phyloP scores from a whole-genome alignment of 164 flowering plant species.

The Euptelea pleiosperma region DNA sequence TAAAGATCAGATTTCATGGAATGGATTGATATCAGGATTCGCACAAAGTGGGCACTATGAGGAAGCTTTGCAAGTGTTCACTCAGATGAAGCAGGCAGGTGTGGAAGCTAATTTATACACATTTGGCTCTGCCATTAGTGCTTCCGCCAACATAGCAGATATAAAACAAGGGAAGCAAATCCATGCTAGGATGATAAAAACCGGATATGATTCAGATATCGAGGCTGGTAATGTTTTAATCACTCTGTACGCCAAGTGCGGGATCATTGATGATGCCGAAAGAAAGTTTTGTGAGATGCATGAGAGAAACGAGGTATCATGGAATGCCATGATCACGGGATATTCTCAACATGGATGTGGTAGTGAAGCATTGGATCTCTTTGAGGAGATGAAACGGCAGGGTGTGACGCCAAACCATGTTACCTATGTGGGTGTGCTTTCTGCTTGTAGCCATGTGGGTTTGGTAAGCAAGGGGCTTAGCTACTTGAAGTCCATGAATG shows the following conservation, averaged over 20 bases:
- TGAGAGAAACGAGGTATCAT: slow-evolving; percentile 25
- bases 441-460: slow-evolving; percentile 31
- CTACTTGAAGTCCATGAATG: slow-evolving; percentile 23
- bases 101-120: slow-evolving; percentile 17
- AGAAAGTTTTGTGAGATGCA: slow-evolving; percentile 14
- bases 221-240: slow-evolving; percentile 23
- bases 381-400: slow-evolving; percentile 22
- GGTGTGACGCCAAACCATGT: slow-evolving; percentile 23
- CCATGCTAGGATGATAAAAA: slow-evolving; percentile 23
- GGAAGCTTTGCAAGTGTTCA: slow-evolving; percentile 20
- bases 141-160: slow-evolving; percentile 21
- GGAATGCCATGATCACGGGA: slow-evolving; percentile 30
- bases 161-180: slow-evolving; percentile 25
- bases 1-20: slow-evolving; percentile 22
- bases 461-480: slow-evolving; percentile 22
- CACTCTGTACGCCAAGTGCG: slow-evolving; percentile 26
- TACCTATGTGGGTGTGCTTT: slow-evolving; percentile 22
- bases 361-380: slow-evolving; percentile 20
- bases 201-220: slow-evolving; percentile 16
- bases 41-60: slow-evolving; percentile 23
- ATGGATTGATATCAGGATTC: slow-evolving; percentile 23
- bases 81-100: slow-evolving; percentile 12
- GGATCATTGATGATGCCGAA: slow-evolving; percentile 17
- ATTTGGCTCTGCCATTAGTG: slow-evolving; percentile 21
- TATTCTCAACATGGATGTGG: slow-evolving; percentile 28